Percentiles rank a stretch among this genome's conserved stretches.
phyloP scores from a whole-genome alignment of 768 basidiomycete species.

The Lactarius hatsudake region DNA sequence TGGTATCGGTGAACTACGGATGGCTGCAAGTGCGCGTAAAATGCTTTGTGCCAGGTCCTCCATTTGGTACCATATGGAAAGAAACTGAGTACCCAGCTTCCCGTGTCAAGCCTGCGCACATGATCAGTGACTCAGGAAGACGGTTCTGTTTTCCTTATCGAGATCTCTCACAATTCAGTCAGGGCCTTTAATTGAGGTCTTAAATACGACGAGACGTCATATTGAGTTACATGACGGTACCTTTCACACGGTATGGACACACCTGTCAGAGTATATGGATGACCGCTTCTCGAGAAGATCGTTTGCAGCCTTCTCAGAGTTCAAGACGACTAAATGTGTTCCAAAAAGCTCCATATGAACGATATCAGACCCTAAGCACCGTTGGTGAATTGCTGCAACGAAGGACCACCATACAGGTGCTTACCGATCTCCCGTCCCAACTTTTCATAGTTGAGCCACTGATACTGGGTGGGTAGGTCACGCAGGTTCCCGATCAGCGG shows the following conservation, averaged over 20 bases:
- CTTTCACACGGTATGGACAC: neutral
- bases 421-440: slow-evolving; percentile 29
- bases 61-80: slow-evolving; percentile 43
- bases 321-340: slow-evolving; percentile 31
- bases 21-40: slow-evolving; percentile 42
- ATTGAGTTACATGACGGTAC: neutral
- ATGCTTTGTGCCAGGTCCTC: slow-evolving; percentile 41
- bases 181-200: slow-evolving; percentile 30
- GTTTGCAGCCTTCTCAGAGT: slow-evolving; percentile 32
- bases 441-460: slow-evolving; percentile 25
- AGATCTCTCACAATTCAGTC: slow-evolving; percentile 29
- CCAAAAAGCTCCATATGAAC: slow-evolving; percentile 31
- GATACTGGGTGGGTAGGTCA: slow-evolving; percentile 26
- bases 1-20: slow-evolving; percentile 35
- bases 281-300: slow-evolving; percentile 36
- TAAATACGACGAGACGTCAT: slow-evolving; percentile 11
- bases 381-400: neutral
- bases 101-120: slow-evolving; percentile 41
- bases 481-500: slow-evolving; percentile 29
- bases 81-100: slow-evolving; percentile 37
- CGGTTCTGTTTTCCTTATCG: neutral
- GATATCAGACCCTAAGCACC: slow-evolving; percentile 29
- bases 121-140: neutral
- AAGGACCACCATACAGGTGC: neutral
- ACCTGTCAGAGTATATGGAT: slow-evolving; percentile 36